Conservation (phyloP, 2,329 filamentous ascomycete species). For the Myriangium duriaei region DNA sequence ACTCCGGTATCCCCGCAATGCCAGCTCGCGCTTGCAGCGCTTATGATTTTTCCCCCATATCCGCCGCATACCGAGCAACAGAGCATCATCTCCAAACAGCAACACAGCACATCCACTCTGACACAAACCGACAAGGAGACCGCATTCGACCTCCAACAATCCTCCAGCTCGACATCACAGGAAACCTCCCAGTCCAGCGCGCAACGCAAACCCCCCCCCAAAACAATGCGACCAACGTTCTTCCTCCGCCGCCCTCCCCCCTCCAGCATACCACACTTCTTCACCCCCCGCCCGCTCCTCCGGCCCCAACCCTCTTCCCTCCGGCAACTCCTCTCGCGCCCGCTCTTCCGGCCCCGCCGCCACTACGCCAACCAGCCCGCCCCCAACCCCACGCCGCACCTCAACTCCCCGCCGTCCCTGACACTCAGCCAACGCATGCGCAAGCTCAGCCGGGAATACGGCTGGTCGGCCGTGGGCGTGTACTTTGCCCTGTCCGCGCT, state of each 20-base stretch:
- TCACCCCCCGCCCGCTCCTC: neutral
- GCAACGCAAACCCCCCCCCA: no score
- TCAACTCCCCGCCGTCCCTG: constrained; percentile 14
- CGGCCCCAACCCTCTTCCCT: constrained; percentile 5
- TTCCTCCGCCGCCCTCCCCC: neutral
- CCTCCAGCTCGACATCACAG: no score
- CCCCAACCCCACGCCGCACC: constrained; percentile 25
- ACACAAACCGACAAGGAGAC: no score
- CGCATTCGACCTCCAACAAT: no score
- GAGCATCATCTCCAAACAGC: no score
- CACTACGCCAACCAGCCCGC: constrained; percentile 25
- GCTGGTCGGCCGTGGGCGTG: constrained; percentile 85
- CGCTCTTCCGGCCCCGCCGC: constrained; percentile 18
- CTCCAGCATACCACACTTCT: neutral
- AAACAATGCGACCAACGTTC: neutral
- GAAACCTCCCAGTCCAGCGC: no score
- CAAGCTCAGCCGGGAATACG: constrained; percentile 82
- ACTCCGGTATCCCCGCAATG: no score
- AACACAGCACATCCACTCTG: no score
- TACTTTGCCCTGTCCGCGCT: constrained; percentile 72
- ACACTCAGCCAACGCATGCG: constrained; percentile 54
- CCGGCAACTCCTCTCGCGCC: constrained; percentile 9
- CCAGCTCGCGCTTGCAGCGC: no score
- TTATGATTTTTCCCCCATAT: no score
- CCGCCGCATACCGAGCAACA: no score